Evolutionary conservation across 139 green algal genomes (phyloP), one percentile per base, ranked within the genome.

Genomic region (Monoraphidium neglectum): DNA sequence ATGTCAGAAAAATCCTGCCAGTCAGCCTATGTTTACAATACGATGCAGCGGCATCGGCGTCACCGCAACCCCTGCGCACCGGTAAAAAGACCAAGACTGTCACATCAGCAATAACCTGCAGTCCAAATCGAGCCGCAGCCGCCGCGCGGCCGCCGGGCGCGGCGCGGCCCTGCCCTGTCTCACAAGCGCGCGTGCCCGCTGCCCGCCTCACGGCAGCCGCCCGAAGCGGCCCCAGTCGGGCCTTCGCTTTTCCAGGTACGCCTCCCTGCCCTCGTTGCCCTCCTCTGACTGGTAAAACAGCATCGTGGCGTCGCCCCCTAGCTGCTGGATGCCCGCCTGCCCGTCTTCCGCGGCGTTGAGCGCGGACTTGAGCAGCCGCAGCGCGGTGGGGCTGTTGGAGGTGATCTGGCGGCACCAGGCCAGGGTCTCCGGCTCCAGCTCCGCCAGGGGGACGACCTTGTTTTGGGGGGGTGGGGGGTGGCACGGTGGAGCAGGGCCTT

Each of bases 301-400:
- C 82, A 98, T 61, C 6, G 96, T 99, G 21, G 97, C 95, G 70
- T 97, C 91, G 37, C 95, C 94, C 0, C 92, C 96, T 32, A 99
- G 86, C 77, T 99, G 83, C 85, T 96, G 91, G 37, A 99, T 87
- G 68, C 96, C 96, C 26, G 95, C 94, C 66, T 97, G 91, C 1
- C 96, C 95, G 78, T 99, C 96, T 74, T 99, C 96, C 1, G 87
- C 91, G 3, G 95, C 96, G 78, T 99, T 99, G 53, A 99, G 77
- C 0, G 95, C 91, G 1, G 90, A 81, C 86, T 99, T 99, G 36
- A 96, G 82, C 46, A 99, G 60, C 0, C 96, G 88, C 63, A 99
- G 83, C 30, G 96, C 96, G 13, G 90, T 98, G 46, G 95, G 95
- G 74, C 87, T 95, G 89, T 98, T 99, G 35, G 79, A 82, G 65